Conservation (phyloP, 306 rosid genomes). For the Cyclanthera cordifolia region DNA sequence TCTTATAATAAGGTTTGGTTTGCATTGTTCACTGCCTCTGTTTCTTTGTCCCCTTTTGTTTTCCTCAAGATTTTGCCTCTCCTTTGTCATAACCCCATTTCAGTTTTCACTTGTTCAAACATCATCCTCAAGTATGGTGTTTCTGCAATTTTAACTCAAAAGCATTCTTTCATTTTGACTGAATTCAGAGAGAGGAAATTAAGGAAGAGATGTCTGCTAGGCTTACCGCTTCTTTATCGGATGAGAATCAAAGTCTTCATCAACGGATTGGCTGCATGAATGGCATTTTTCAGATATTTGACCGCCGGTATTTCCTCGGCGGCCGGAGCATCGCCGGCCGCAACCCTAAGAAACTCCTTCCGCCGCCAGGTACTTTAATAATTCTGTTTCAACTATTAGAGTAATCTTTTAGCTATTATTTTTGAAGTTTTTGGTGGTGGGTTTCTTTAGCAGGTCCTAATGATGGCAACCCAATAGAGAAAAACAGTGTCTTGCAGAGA, state of each 20-base stretch:
- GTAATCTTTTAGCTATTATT: too few relatives aligned
- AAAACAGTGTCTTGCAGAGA: slow-evolving; percentile 18
- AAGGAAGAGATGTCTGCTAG: slow-evolving; percentile 49
- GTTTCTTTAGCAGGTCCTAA: slow-evolving; percentile 27
- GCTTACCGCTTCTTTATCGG: slow-evolving; percentile 31
- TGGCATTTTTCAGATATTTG: slow-evolving; percentile 70
- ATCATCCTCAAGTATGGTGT: neutral
- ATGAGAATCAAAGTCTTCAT: slow-evolving; percentile 57
- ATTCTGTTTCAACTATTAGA: neutral
- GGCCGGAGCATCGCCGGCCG: slow-evolving; percentile 24
- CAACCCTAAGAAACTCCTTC: slow-evolving; percentile 29
- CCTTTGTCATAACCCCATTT: neutral
- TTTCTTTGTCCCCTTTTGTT: neutral
- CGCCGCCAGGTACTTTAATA: slow-evolving; percentile 22
- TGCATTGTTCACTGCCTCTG: neutral
- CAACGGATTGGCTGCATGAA: slow-evolving; percentile 81
- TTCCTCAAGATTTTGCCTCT: neutral
- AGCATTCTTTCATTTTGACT: too few relatives aligned
- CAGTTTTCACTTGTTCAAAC: neutral
- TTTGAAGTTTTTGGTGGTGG: neutral
- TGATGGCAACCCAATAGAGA: slow-evolving; percentile 25
- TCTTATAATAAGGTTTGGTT: neutral
- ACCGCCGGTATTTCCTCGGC: slow-evolving; percentile 53
- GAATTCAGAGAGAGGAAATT: neutral
- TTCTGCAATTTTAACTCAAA: neutral